Base-by-base conservation (phyloP, 2,329 filamentous ascomycete genomes). In the Chaetomiaceae sp. region DNA sequence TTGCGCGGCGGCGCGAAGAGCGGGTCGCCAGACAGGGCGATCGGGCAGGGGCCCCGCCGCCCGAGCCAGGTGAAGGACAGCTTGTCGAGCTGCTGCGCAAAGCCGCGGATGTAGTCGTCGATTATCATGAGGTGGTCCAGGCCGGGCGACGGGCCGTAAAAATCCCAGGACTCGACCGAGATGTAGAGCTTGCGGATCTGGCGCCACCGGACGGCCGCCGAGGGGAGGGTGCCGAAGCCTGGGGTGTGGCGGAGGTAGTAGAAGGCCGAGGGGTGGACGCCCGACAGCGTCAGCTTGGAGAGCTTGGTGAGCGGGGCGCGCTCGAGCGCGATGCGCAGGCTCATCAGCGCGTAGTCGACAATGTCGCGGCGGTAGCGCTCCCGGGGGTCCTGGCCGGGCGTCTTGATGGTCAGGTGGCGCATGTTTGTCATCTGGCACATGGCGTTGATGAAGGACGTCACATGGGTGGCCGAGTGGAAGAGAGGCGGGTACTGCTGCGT, bases 301-400 rank as follows among this genome's bases (percentile, higher is more conserved):
- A 96, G 79, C 54, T 77, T 79, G 47, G 74, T 75, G 45, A 94
- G 72, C 1, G 84, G 81, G 9, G 85, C 82, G 50, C 85, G 81
- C 72, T 95, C 91, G 27, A 95, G 72, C 12, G 91, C 87, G 59
- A 95, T 90, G 59, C 90, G 86, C 51, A 95, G 73, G 59, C 89
- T 94, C 66, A 95, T 90, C 57, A 96, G 82, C 4, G 89, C 89
- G 66, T 94, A 95, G 75, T 95, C 91, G 55, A 95, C 88, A 45
- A 86, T 83, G 68, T 84, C 85, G 44, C 89, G 81, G 34, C 89
- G 81, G 66, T 91, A 89, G 40, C 86, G 78, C 67, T 89, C 84
- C 34, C 78, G 73, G 15, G 83, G 75, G 55, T 84, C 76, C 68
- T 91, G 87, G 34, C 83, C 86, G 5, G 88, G 88, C 61, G 89